Evolutionary conservation across 257 asterid species (phyloP), one percentile per base, ranked within the genome.

Genomic region (Phtheirospermum japonicum): DNA sequence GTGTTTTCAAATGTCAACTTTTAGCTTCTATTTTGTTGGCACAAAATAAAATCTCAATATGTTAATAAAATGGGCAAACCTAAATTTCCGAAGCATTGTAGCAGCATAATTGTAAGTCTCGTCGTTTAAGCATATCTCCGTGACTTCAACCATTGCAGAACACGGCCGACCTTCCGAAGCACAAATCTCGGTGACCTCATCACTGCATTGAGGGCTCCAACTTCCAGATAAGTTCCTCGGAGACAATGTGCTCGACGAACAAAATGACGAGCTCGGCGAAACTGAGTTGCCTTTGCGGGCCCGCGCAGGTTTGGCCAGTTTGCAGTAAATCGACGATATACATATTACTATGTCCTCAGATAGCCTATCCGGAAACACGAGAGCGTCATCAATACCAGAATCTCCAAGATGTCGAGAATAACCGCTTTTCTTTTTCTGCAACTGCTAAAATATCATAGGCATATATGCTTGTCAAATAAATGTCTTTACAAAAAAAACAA

Each of bases 321-420:
- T 90, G 78, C 90, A 80, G 80, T 85, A 90, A 61, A 90, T 85
- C n/a, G 89, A 85, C 56, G 83, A 79, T 69, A 90, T 79, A 66
- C 96, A 90, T 76, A 76, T 80, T 31, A 90, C 61, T 37, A 90
- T 87, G 59, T 83, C 89, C 73, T 79, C 93, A 9, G 97, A 90
- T 56, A 90, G 75, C 66, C 73, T 79, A 71, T 81, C 91, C 0
- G 95, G 98, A 67, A 50, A 64, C 57, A 62, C 55, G 6, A 72
- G 76, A 62, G 83, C 61, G 55, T 83, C 77, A 16, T 73, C 80
- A 2, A 71, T 59, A 56, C 64, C 67, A 28, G 83, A 74, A 71
- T 73, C 72, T 36, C 86, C 83, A 14, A 88, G 85, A 69, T 88
- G 91, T 70, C 79, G 71, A 65, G 79, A 61, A 73, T 70, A 76